Percentiles rank a stretch among this genome's conserved stretches.
Conservation (phyloP, 2,329 filamentous ascomycete genomes). For the Penicillium sp. region DNA sequence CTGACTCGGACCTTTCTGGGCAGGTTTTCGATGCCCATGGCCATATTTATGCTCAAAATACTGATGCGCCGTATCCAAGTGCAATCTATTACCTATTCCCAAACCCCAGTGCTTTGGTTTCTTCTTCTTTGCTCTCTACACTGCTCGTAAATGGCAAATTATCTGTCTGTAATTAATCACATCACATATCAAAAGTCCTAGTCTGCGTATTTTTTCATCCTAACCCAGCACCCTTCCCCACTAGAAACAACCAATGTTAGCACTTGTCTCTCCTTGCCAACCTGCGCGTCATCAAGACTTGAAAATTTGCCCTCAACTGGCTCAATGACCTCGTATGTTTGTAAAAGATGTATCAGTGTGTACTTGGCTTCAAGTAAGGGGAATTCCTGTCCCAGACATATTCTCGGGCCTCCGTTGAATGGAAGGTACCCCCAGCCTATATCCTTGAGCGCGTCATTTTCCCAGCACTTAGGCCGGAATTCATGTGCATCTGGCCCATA, state of each 20-base stretch:
- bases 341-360: slow-evolving; percentile 7
- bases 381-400: slow-evolving; percentile 30
- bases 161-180: too few species aligned
- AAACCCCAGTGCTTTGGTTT: too few species aligned
- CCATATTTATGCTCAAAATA: too few species aligned
- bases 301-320: slow-evolving; percentile 12
- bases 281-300: slow-evolving; percentile 13
- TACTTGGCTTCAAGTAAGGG: slow-evolving; percentile 27
- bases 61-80: too few species aligned
- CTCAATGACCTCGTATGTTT: slow-evolving; percentile 7
- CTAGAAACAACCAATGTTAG: slow-evolving; percentile 31
- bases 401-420: slow-evolving; percentile 34
- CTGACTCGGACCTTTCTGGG: too few species aligned
- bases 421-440: slow-evolving; percentile 36
- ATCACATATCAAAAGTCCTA: too few species aligned
- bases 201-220: background rate
- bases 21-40: too few species aligned
- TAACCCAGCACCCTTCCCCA: slow-evolving; percentile 28
- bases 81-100: too few species aligned
- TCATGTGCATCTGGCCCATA: slow-evolving; percentile 25
- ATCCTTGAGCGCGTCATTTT: slow-evolving; percentile 23
- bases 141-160: too few species aligned
- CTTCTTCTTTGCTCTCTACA: too few species aligned
- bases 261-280: slow-evolving; percentile 27
- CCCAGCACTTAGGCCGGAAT: slow-evolving; percentile 34